These are phyloP conservation scores for Phallus indusiatus DNA, from an alignment of 768 basidiomycete genomes.

Conservation along the genomic window DNA sequence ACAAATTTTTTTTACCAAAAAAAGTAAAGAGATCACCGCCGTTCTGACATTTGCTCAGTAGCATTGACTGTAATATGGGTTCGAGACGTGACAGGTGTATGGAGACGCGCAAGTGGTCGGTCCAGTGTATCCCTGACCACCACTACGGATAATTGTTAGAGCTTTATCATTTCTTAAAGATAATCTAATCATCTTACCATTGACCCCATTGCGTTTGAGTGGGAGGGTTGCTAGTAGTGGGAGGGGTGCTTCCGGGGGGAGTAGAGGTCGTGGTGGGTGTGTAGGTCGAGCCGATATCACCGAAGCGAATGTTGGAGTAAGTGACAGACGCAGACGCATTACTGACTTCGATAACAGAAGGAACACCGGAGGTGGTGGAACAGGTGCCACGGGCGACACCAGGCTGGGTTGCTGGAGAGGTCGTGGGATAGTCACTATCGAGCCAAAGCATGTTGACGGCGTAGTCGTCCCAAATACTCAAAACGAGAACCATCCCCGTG, in stretches of 20 bases:
- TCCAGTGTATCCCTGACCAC: constrained; percentile 1
- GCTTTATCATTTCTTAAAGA: not conserved
- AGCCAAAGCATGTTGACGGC: constrained; percentile 49
- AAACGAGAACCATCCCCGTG: constrained; percentile 38
- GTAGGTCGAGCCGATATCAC: constrained; percentile 38
- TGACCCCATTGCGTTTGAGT: not conserved
- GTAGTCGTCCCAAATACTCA: constrained; percentile 48
- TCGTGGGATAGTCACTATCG: constrained; percentile 39
- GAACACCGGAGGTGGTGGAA: constrained; percentile 37
- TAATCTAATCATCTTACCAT: not conserved
- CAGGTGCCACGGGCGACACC: constrained; percentile 44
- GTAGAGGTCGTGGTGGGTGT: constrained; percentile 24
- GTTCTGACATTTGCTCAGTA: not conserved
- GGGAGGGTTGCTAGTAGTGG: constrained; percentile 24
- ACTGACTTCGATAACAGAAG: constrained; percentile 32
- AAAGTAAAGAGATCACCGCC: not conserved
- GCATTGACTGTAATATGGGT: constrained; percentile 8
- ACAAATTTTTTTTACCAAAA: no score
- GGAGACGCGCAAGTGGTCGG: constrained; percentile 10
- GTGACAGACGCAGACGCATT: constrained; percentile 33
- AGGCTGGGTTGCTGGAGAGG: constrained; percentile 21
- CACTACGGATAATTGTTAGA: not conserved
- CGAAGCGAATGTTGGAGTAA: constrained; percentile 48
- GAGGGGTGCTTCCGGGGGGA: constrained; percentile 33
- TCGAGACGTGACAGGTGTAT: constrained; percentile 7